phyloP scores from a whole-genome alignment of 2,329 filamentous ascomycete species.

The Colletotrichum somersetense region DNA sequence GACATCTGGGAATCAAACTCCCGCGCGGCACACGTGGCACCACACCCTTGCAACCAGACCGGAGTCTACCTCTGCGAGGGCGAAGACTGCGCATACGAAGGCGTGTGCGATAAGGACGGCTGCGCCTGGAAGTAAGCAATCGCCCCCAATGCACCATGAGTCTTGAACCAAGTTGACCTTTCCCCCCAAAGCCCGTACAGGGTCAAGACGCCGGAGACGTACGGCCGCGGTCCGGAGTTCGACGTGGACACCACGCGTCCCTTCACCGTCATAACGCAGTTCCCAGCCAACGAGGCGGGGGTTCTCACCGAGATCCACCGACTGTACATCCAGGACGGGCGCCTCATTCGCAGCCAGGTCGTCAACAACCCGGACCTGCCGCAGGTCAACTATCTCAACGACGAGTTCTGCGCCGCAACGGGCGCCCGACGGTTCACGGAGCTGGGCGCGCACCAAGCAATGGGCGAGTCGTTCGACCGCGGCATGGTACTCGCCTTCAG shows the following conservation, averaged over 20 bases:
- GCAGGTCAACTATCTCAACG: slow-evolving; percentile 53
- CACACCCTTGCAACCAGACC: slow-evolving; percentile 61
- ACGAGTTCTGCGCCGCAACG: slow-evolving; percentile 52
- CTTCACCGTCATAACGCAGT: slow-evolving; percentile 65
- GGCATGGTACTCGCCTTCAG: slow-evolving; percentile 66
- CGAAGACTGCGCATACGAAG: slow-evolving; percentile 52
- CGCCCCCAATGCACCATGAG: neutral
- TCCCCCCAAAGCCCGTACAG: slow-evolving; percentile 48
- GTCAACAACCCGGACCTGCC: slow-evolving; percentile 46
- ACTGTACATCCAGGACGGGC: slow-evolving; percentile 63
- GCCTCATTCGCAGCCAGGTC: slow-evolving; percentile 59
- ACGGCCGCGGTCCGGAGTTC: slow-evolving; percentile 49
- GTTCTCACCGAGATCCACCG: slow-evolving; percentile 60
- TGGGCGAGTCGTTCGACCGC: slow-evolving; percentile 59
- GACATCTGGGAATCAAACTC: slow-evolving; percentile 69
- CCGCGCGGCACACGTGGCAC: slow-evolving; percentile 58
- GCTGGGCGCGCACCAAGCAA: slow-evolving; percentile 57
- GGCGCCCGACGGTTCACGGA: slow-evolving; percentile 49
- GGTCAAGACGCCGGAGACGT: slow-evolving; percentile 46
- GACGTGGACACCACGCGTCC: slow-evolving; percentile 54
- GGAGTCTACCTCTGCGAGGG: slow-evolving; percentile 61
- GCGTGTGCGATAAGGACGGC: slow-evolving; percentile 59
- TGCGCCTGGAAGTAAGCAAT: slow-evolving; percentile 55
- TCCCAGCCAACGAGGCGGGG: slow-evolving; percentile 54
- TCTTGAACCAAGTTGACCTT: neutral